phyloP scores from a whole-genome alignment of 345 rosid genomes.

The Hevea brasiliensis region DNA sequence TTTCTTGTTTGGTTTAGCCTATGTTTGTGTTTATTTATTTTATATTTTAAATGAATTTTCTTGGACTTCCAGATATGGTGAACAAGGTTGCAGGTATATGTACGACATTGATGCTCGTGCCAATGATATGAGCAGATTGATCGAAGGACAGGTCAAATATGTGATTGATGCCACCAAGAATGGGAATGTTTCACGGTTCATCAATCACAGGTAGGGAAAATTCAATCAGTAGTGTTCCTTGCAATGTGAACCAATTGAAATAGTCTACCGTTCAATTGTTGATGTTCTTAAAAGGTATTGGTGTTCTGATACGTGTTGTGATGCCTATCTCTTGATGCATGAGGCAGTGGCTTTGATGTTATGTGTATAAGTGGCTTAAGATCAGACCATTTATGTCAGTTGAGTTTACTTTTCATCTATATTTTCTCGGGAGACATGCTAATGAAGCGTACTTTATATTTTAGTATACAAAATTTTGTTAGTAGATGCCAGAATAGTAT shows the following conservation, averaged over 20 bases:
- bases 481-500: no score
- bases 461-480: not conserved
- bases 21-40: constrained; percentile 1
- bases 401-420: no score
- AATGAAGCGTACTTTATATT: not conserved
- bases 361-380: not conserved
- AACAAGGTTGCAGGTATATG: constrained; percentile 60
- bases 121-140: constrained; percentile 82
- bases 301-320: not conserved
- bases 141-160: constrained; percentile 57
- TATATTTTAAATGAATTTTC: not conserved
- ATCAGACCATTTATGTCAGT: not conserved
- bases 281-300: constrained; percentile 1
- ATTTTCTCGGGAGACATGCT: not conserved
- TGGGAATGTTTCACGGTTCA: constrained; percentile 86
- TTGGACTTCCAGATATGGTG: constrained; percentile 52
- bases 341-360: not conserved
- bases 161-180: constrained; percentile 75
- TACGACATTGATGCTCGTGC: constrained; percentile 61
- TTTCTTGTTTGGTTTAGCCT: constrained; percentile 12
- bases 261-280: not conserved
- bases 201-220: constrained; percentile 78
- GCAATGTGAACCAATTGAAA: constrained; percentile 4
- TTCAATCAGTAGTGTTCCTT: not conserved
- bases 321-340: not conserved